Percentiles rank a stretch among this genome's conserved stretches.
phyloP scores from a whole-genome alignment of 495 filamentous ascomycete genomes.

The Neurospora tetrasperma region DNA sequence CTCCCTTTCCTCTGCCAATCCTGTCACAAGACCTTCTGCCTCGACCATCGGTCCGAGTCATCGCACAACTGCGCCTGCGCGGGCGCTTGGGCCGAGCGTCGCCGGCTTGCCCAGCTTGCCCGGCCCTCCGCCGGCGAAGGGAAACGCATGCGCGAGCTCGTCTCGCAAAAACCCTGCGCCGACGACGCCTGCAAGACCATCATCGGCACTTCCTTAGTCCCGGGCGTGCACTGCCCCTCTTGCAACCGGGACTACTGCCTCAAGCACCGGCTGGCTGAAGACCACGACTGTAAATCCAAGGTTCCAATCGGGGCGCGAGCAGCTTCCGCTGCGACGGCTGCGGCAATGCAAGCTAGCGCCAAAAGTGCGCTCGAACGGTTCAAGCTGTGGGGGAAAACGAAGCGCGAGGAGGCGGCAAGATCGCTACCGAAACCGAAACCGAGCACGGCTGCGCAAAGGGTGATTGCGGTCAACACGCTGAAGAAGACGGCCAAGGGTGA shows the following conservation, averaged over 20 bases:
- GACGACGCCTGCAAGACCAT: constrained; percentile 68
- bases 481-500: constrained; percentile 88
- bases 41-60: constrained; percentile 85
- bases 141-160: constrained; percentile 31
- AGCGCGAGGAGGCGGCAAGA: constrained; percentile 35
- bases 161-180: constrained; percentile 50
- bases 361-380: constrained; percentile 58
- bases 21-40: constrained; percentile 77
- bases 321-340: constrained; percentile 13
- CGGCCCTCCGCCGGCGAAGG: constrained; percentile 35
- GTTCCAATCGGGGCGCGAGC: constrained; percentile 59
- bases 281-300: constrained; percentile 68
- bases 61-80: constrained; percentile 70
- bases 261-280: constrained; percentile 76
- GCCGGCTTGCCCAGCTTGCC: constrained; percentile 44
- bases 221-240: constrained; percentile 67
- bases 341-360: constrained; percentile 45
- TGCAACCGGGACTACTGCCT: constrained; percentile 88
- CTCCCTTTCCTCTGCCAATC: constrained; percentile 91
- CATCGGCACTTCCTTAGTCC: constrained; percentile 67
- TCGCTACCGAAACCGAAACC: constrained; percentile 50
- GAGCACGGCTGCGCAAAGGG: constrained; percentile 45
- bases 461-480: constrained; percentile 57
- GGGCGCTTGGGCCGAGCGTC: constrained; percentile 75
- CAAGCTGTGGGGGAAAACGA: constrained; percentile 42